Conservation (phyloP, 2,329 filamentous ascomycete genomes). For the Byssoonygena ceratinophila region DNA sequence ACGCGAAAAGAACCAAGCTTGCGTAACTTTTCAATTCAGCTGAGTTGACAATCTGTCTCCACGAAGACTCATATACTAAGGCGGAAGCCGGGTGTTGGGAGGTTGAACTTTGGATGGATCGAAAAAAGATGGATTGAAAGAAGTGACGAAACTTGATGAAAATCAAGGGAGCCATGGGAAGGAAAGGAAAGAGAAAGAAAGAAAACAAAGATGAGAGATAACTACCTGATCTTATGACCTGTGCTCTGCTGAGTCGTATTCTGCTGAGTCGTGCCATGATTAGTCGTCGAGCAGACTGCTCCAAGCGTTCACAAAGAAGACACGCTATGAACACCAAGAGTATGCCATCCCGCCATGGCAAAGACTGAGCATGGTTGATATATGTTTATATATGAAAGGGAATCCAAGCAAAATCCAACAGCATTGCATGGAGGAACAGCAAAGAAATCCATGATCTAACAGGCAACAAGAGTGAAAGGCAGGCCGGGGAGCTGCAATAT, state of each 20-base stretch:
- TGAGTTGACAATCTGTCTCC: too few species aligned
- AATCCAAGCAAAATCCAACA: too few species aligned
- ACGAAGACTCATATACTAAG: background rate
- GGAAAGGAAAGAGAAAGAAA: background rate
- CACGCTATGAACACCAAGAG: background rate
- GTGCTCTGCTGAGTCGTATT: background rate
- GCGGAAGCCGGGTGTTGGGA: background rate
- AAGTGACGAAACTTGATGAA: background rate
- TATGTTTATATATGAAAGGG: too few species aligned
- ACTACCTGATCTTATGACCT: background rate
- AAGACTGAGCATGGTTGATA: too few species aligned
- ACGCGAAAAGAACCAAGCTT: background rate
- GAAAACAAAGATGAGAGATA: background rate
- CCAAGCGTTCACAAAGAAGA: background rate
- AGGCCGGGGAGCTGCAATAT: too few species aligned
- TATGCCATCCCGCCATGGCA: too few species aligned
- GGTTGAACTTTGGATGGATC: background rate
- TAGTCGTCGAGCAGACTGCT: background rate
- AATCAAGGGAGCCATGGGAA: background rate
- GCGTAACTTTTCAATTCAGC: background rate
- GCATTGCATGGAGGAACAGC: too few species aligned
- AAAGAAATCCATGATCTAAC: too few species aligned
- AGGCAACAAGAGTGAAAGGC: too few species aligned
- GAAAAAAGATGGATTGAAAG: background rate
- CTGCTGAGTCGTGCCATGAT: background rate